Evolutionary conservation across 2,329 filamentous ascomycete species (phyloP).

Genomic region (Podosphaera fusca): DNA sequence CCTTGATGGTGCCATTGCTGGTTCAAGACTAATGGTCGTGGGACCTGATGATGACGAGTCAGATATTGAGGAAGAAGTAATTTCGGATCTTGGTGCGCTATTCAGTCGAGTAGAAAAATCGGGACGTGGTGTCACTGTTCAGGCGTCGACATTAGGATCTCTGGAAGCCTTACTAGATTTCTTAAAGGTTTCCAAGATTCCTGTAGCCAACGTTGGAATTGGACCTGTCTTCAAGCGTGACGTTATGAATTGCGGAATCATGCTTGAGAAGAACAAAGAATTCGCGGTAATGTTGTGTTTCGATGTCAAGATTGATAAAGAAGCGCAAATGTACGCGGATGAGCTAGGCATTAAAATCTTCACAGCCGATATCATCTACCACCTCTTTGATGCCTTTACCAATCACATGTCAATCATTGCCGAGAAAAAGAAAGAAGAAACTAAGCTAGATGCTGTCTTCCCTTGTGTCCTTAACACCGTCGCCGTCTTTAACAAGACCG

Average conservation of each 20-base stretch:
- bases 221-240: slow-evolving; percentile 96
- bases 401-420: slow-evolving; percentile 74
- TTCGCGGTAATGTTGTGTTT: slow-evolving; percentile 99
- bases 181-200: slow-evolving; percentile 87
- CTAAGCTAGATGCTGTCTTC: slow-evolving; percentile 88
- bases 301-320: slow-evolving; percentile 98
- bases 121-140: slow-evolving; percentile 84
- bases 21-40: slow-evolving; percentile 81
- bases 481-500: slow-evolving; percentile 95
- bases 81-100: slow-evolving; percentile 76
- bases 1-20: slow-evolving; percentile 86
- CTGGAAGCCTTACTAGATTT: slow-evolving; percentile 92
- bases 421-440: slow-evolving; percentile 88
- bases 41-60: slow-evolving; percentile 92
- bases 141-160: slow-evolving; percentile 91
- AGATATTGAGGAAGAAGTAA: slow-evolving; percentile 88
- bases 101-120: slow-evolving; percentile 81
- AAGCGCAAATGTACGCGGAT: slow-evolving; percentile 73
- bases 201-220: slow-evolving; percentile 90
- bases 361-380: slow-evolving; percentile 96
- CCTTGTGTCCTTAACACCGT: slow-evolving; percentile 78
- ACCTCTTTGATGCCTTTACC: slow-evolving; percentile 90
- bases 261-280: slow-evolving; percentile 88
- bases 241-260: slow-evolving; percentile 82
- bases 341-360: slow-evolving; percentile 95